Percentiles rank a stretch among this genome's conserved stretches.
phyloP scores from a whole-genome alignment of 2,329 filamentous ascomycete genomes.

The Neofusicoccum umdonicola region DNA sequence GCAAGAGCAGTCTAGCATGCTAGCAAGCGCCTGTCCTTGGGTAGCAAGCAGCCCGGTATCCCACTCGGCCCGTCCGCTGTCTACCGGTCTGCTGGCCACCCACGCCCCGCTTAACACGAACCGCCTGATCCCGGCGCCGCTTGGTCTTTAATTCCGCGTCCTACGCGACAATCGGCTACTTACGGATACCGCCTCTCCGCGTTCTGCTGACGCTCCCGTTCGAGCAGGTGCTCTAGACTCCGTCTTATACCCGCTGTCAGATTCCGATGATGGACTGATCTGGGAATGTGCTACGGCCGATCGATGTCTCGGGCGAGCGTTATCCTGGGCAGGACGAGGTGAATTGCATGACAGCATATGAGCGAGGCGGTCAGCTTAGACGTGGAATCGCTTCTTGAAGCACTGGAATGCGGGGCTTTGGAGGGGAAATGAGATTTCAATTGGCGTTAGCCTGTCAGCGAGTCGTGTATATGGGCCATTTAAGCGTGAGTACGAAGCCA shows the following conservation, averaged over 20 bases:
- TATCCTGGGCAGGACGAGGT: too few species aligned
- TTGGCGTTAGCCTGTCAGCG: background rate
- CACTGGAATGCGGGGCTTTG: background rate
- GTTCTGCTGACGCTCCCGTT: background rate
- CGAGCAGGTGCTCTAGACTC: background rate
- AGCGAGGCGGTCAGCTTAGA: background rate
- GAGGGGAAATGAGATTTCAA: background rate
- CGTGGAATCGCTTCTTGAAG: background rate
- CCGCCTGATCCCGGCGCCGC: background rate
- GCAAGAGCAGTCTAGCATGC: background rate
- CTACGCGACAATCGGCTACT: background rate
- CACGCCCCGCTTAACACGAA: background rate
- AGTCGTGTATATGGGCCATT: too few species aligned
- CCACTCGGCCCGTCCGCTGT: background rate
- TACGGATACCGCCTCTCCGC: background rate
- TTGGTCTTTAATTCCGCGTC: background rate
- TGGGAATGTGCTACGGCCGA: background rate
- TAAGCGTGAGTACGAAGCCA: too few species aligned
- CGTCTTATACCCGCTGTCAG: background rate
- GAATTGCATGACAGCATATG: background rate
- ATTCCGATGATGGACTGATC: background rate
- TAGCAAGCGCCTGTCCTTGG: background rate
- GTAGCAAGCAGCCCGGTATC: background rate
- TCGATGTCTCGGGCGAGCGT: background rate
- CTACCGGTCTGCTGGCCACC: background rate